Base-by-base conservation (phyloP, 208 protist genomes). In the Acanthamoeba lenticulata region DNA sequence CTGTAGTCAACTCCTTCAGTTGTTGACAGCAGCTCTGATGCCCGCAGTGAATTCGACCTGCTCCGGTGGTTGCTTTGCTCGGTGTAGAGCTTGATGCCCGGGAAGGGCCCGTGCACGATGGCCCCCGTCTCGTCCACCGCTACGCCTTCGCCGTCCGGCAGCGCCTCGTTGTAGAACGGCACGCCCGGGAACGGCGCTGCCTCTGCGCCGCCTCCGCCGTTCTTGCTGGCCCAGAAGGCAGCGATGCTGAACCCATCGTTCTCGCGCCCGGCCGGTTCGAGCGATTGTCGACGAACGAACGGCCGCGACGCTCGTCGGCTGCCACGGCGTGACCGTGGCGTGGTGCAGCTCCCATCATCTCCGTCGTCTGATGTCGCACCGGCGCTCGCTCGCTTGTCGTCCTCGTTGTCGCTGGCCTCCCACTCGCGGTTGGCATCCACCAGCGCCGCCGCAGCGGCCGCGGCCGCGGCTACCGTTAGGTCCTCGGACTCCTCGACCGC, bases 351-450 rank as follows among this genome's bases (percentile, higher is more conserved):
- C n/a, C 27, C 74, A 55, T 55, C 74, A 24, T 55, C n/a, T 5
- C 45, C 45, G 74, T 55, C 45, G 40, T 85, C 45, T 29, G 38
- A 55, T 42, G 74, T 7, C 29, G 11, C 42, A 6, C 32, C n/a
- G 0, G 19, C n/a, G n/a, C n/a, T n/a, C n/a, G n/a, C n/a, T n/a
- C n/a, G n/a, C 67, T n/a, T n/a, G 3, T 79, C 44, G 74, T 7
- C 19, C 36, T 85, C 74, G 74, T 57, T 85, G 29, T 85, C 74
- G 45, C 74, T 85, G 19, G 42, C 74, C 45, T 85, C 74, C 74
- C 74, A 85, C 11, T 85, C 74, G 38, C 74, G 44, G 45, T 85
- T 85, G 74, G 85, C 85, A 11, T 57, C 32, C 32, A 91, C 85
- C 32, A 72, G 85, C 13, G 85, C 85, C 5, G 85, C 85, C 3